phyloP scores from a whole-genome alignment of 2,329 filamentous ascomycete species.

The Pseudohalonectria lignicola region DNA sequence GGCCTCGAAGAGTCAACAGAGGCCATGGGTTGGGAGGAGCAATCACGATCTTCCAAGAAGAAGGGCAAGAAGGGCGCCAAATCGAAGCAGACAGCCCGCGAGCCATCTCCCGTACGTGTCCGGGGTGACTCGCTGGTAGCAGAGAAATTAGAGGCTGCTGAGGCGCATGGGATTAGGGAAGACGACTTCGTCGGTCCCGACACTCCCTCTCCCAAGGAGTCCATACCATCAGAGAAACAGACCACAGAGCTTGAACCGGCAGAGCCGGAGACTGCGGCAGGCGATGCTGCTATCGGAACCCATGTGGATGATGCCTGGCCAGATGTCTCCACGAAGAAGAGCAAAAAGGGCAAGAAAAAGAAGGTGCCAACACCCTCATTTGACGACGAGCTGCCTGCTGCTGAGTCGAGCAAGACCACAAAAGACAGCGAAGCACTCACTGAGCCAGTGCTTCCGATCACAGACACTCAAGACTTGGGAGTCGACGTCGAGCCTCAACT shows the following conservation, averaged over 20 bases:
- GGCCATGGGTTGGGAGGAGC: conserved; percentile 14
- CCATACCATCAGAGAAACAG: too few relatives aligned
- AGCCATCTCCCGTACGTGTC: conserved; percentile 4
- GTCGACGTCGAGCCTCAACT: too few relatives aligned
- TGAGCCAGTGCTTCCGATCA: too few relatives aligned
- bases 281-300: too few relatives aligned
- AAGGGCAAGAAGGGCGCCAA: conserved; percentile 13
- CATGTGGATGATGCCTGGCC: background rate
- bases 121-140: too few relatives aligned
- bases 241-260: background rate
- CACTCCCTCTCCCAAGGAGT: too few relatives aligned
- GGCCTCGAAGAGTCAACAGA: conserved; percentile 6
- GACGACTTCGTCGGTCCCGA: conserved; percentile 6
- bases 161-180: too few relatives aligned
- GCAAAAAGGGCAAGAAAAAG: conserved; percentile 19
- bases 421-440: background rate
- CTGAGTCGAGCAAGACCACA: background rate
- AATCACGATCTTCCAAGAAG: conserved; percentile 15
- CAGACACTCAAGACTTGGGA: too few relatives aligned
- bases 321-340: conserved; percentile 13
- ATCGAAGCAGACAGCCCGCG: conserved; percentile 8
- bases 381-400: background rate
- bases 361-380: conserved; percentile 4
- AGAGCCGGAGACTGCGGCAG: background rate
- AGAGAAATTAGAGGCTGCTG: too few relatives aligned